Conservation (phyloP, 208 protist species). For the Trypanosoma rangeli region DNA sequence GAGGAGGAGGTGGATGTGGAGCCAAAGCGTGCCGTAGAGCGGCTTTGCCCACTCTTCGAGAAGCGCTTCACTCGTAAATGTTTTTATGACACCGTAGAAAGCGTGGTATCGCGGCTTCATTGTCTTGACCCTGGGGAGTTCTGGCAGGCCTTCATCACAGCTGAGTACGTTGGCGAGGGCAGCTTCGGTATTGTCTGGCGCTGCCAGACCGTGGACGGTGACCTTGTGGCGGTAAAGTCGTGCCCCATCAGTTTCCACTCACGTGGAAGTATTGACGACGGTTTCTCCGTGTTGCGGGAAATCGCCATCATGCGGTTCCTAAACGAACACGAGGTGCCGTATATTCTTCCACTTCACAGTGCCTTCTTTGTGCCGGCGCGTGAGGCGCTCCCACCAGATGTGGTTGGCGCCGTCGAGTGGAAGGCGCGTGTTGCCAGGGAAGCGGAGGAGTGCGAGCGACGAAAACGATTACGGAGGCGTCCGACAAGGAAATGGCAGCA, state of each 20-base stretch:
- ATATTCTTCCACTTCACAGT: conserved; percentile 80
- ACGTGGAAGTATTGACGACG: conserved; percentile 70
- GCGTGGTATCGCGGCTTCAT: conserved; percentile 63
- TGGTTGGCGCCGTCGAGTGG: conserved; percentile 30
- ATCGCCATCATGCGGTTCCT: conserved; percentile 84
- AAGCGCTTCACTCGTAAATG: conserved; percentile 44
- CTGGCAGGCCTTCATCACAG: conserved; percentile 67
- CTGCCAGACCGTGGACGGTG: conserved; percentile 66
- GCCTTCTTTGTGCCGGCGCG: conserved; percentile 64
- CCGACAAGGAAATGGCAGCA: background rate
- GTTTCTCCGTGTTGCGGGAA: conserved; percentile 75
- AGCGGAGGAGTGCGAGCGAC: conserved; percentile 35
- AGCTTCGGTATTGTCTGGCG: conserved; percentile 88
- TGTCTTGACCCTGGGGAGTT: conserved; percentile 60
- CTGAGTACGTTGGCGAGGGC: conserved; percentile 81
- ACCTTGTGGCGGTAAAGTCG: conserved; percentile 83
- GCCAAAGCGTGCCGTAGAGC: conserved; percentile 34
- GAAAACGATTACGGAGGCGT: conserved; percentile 10
- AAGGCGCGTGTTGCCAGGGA: conserved; percentile 5
- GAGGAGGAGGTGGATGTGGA: background rate
- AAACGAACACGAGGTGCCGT: conserved; percentile 75
- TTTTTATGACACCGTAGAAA: conserved; percentile 49
- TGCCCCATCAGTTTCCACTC: conserved; percentile 67
- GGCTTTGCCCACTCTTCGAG: conserved; percentile 49
- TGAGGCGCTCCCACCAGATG: conserved; percentile 67